phyloP scores from a whole-genome alignment of 2,329 filamentous ascomycete species.

The Colletotrichum lini region DNA sequence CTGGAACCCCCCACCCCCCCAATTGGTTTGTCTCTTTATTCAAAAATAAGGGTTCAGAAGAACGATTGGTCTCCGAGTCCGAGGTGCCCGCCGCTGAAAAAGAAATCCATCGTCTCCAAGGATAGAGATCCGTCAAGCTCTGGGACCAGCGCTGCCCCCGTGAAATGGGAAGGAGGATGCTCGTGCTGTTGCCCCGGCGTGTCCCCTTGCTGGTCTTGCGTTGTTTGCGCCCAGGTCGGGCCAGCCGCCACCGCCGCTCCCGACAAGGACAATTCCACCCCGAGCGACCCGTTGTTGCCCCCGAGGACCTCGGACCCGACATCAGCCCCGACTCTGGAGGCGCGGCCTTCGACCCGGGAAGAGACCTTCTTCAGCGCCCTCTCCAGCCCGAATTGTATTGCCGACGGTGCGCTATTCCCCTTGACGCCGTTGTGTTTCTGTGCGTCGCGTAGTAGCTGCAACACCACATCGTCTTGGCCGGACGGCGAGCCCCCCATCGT shows the following conservation, averaged over 20 bases:
- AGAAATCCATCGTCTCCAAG: constrained; percentile 38
- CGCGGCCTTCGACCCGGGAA: constrained; percentile 15
- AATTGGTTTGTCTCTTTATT: not conserved
- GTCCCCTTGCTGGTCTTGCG: constrained; percentile 12
- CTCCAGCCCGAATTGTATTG: constrained; percentile 38
- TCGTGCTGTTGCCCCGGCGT: constrained; percentile 14
- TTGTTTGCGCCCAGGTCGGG: constrained; percentile 17
- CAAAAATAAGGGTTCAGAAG: constrained; percentile 17
- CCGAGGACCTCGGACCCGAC: not conserved
- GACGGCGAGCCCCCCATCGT: not conserved
- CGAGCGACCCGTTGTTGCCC: not conserved
- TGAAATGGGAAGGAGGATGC: constrained; percentile 25
- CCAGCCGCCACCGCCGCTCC: not conserved
- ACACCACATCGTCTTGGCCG: constrained; percentile 23
- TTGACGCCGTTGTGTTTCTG: constrained; percentile 33
- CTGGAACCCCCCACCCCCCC: too few species aligned
- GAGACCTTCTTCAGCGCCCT: constrained; percentile 39
- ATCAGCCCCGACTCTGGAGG: not conserved
- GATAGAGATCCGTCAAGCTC: constrained; percentile 34
- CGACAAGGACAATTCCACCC: not conserved
- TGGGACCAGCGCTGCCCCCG: constrained; percentile 20
- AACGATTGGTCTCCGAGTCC: constrained; percentile 39
- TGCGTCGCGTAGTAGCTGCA: constrained; percentile 30
- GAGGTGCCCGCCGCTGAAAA: constrained; percentile 39
- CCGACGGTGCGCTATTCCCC: constrained; percentile 36